Conservation (phyloP, 495 filamentous ascomycete genomes). For the Evernia prunastri region DNA sequence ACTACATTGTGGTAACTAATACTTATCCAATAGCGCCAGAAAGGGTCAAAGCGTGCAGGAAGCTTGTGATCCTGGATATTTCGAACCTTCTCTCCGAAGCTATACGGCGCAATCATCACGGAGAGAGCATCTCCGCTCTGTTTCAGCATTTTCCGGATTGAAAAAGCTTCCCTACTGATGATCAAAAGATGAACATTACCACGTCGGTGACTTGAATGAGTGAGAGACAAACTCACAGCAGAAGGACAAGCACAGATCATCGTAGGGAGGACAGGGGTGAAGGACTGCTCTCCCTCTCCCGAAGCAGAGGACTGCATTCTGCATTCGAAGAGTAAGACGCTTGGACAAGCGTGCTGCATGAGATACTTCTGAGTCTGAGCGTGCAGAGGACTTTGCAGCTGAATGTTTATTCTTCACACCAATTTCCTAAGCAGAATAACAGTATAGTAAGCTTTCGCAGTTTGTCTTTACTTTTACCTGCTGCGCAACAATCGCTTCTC, state of each 20-base stretch:
- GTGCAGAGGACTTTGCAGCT: not conserved
- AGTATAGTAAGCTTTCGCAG: not conserved
- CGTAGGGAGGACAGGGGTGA: not conserved
- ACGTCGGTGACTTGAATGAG: not conserved
- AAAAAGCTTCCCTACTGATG: not conserved
- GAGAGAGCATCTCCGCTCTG: conserved; percentile 77
- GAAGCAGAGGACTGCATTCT: not conserved
- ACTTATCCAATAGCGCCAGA: conserved; percentile 81
- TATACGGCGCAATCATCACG: conserved; percentile 92
- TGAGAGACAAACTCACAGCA: not conserved
- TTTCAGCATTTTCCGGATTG: conserved; percentile 66
- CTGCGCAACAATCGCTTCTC: not conserved
- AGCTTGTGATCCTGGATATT: conserved; percentile 83
- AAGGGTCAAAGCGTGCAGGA: conserved; percentile 62
- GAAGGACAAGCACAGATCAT: not conserved
- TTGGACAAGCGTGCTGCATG: not conserved
- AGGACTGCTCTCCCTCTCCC: not conserved
- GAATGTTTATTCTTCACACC: not conserved
- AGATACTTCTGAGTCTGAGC: not conserved
- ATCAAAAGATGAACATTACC: not conserved
- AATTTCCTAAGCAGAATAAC: not conserved
- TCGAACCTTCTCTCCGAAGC: conserved; percentile 84
- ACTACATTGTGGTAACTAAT: conserved; percentile 92
- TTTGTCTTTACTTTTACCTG: not conserved
- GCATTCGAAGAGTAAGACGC: not conserved